Conservation (phyloP, 495 filamentous ascomycete genomes). For the Hypoxylon rickii region DNA sequence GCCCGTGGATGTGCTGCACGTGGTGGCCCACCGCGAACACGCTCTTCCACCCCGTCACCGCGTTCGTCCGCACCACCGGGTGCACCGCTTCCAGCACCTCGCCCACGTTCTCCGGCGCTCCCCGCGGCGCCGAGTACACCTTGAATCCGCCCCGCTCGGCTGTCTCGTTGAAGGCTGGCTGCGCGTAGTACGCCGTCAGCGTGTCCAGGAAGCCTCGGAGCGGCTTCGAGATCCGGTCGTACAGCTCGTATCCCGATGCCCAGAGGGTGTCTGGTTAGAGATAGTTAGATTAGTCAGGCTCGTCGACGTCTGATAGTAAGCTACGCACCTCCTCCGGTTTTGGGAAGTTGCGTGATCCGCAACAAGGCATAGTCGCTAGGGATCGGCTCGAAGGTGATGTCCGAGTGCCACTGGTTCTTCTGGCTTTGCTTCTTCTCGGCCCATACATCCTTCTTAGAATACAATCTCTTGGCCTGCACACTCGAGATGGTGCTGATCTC, state of each 20-base stretch:
- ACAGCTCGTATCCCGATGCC: constrained; percentile 79
- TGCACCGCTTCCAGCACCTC: constrained; percentile 65
- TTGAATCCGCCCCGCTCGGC: constrained; percentile 60
- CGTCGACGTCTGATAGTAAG: too few species aligned
- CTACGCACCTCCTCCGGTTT: constrained; percentile 67
- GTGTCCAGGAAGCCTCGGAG: constrained; percentile 70
- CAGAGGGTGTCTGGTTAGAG: constrained; percentile 66
- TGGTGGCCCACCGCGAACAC: constrained; percentile 70
- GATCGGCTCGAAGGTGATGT: constrained; percentile 70
- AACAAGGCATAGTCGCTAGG: constrained; percentile 70
- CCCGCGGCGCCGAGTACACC: constrained; percentile 60
- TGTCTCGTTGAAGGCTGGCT: constrained; percentile 61
- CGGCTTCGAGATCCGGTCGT: constrained; percentile 70
- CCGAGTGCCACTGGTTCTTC: constrained; percentile 64
- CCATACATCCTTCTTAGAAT: constrained; percentile 43
- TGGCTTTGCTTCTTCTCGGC: constrained; percentile 44
- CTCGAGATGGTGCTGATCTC: constrained; percentile 77
- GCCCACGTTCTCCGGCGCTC: constrained; percentile 71
- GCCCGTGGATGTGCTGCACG: constrained; percentile 65
- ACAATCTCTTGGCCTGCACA: constrained; percentile 60
- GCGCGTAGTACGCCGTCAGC: constrained; percentile 68
- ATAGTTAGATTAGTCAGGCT: too few species aligned
- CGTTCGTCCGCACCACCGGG: constrained; percentile 79
- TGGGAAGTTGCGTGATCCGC: constrained; percentile 64
- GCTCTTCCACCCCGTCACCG: constrained; percentile 78